Evolutionary conservation across 805 yeast species (phyloP).

Genomic region (Candida insectorum): DNA sequence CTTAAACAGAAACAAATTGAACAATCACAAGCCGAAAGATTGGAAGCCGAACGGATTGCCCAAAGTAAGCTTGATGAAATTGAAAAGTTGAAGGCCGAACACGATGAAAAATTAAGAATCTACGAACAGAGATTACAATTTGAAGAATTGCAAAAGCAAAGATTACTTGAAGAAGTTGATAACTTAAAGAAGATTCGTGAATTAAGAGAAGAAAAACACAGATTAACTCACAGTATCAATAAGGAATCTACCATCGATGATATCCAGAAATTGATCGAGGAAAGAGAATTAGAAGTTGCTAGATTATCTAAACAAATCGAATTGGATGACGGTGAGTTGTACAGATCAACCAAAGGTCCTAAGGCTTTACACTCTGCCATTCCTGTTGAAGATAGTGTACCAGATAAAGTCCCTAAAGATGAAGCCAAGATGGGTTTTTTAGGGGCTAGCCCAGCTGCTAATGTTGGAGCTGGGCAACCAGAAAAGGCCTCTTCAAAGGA

Average conservation of each 20-base stretch:
- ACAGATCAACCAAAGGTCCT: constrained; percentile 6
- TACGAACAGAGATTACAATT: constrained; percentile 27
- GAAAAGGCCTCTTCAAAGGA: too few relatives aligned
- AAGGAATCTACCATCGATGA: constrained; percentile 21
- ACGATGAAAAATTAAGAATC: constrained; percentile 27
- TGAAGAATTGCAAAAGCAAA: constrained; percentile 36
- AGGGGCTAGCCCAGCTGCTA: not conserved
- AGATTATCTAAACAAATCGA: constrained; percentile 30
- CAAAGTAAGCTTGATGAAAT: constrained; percentile 29
- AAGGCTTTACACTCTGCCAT: constrained; percentile 6
- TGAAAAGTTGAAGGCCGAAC: constrained; percentile 32
- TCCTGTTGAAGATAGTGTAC: constrained; percentile 10
- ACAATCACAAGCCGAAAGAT: constrained; percentile 21
- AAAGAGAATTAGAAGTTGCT: constrained; percentile 30
- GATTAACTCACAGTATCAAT: constrained; percentile 21
- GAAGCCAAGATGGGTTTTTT: constrained; percentile 1
- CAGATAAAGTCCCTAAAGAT: constrained; percentile 13
- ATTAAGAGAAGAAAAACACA: constrained; percentile 36
- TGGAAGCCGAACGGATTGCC: constrained; percentile 26
- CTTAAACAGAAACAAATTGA: constrained; percentile 21
- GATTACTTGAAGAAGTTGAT: constrained; percentile 36
- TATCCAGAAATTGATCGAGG: constrained; percentile 27
- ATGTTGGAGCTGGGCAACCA: not conserved
- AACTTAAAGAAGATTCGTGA: constrained; percentile 38
- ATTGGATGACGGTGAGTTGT: constrained; percentile 27